A percentile compares a stretch with the other conserved stretches of the same genome.
Evolutionary conservation across 495 filamentous ascomycete genomes (phyloP).

Genomic region (Viridothelium virens): DNA sequence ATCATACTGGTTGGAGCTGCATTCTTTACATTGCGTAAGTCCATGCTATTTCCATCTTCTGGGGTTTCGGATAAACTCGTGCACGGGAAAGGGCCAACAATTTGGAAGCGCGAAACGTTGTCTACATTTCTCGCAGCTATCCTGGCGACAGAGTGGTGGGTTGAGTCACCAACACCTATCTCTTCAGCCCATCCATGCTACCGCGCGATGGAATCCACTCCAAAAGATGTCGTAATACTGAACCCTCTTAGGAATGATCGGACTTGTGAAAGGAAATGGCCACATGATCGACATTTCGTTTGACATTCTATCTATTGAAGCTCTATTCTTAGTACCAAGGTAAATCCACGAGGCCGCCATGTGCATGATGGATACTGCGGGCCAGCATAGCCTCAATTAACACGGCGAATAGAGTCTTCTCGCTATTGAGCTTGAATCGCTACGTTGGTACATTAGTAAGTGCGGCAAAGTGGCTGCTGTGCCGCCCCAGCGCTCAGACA

Average conservation of each 20-base stretch:
- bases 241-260: conserved; percentile 53
- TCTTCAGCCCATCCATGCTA: not conserved
- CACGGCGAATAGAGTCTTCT: conserved; percentile 55
- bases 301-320: conserved; percentile 81
- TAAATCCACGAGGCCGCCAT: conserved; percentile 23
- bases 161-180: not conserved
- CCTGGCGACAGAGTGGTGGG: not conserved
- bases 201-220: conserved; percentile 12
- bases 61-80: not conserved
- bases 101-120: not conserved
- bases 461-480: not conserved
- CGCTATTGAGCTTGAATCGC: conserved; percentile 76
- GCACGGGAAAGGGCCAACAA: not conserved
- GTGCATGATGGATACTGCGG: conserved; percentile 12
- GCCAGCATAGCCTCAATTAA: not conserved
- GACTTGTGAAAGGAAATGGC: conserved; percentile 53
- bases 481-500: not conserved
- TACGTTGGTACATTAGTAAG: conserved; percentile 77
- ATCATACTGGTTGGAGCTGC: conserved; percentile 76
- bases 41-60: not conserved
- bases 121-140: not conserved
- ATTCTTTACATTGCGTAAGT: conserved; percentile 66
- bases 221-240: not conserved
- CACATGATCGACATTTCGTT: conserved; percentile 69
- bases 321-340: conserved; percentile 81